These are phyloP conservation scores for Leishmania gerbilli DNA, from an alignment of 208 protist genomes.

Conservation along the genomic window DNA sequence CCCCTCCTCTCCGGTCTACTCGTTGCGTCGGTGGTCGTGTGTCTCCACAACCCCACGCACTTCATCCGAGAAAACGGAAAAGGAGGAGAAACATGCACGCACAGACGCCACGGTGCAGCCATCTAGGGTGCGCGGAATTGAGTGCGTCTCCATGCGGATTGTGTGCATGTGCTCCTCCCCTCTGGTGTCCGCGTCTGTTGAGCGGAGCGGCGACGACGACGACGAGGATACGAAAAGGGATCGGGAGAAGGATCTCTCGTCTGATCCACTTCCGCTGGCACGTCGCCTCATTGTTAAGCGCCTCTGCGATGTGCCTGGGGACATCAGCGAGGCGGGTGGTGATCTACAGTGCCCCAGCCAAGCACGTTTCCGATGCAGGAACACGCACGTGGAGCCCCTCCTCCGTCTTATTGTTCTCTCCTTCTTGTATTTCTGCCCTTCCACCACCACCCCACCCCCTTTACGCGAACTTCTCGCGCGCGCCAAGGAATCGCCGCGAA, in stretches of 20 bases:
- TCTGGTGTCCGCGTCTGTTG: neutral
- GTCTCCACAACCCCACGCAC: neutral
- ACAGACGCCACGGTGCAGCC: neutral
- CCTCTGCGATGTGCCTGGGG: neutral
- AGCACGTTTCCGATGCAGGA: neutral
- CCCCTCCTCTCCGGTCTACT: constrained; percentile 5
- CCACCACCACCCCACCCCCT: neutral
- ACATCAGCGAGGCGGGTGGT: neutral
- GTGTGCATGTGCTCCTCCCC: neutral
- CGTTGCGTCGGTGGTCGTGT: neutral
- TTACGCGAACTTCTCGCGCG: neutral
- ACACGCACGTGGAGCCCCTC: neutral
- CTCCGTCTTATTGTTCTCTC: neutral
- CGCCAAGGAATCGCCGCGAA: neutral
- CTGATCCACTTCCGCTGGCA: neutral
- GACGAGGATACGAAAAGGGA: neutral
- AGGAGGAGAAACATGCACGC: neutral
- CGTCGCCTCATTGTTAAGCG: neutral
- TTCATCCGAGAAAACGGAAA: neutral
- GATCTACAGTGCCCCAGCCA: neutral
- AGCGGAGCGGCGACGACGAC: neutral
- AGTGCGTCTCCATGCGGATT: neutral
- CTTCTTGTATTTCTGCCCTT: neutral
- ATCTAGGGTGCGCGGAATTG: neutral
- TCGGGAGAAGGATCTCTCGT: too few species aligned